A percentile compares a stretch with the other conserved stretches of the same genome.
Evolutionary conservation across 352 stramenopile species (phyloP).

Genomic region (Thraustochytrium striatum): DNA sequence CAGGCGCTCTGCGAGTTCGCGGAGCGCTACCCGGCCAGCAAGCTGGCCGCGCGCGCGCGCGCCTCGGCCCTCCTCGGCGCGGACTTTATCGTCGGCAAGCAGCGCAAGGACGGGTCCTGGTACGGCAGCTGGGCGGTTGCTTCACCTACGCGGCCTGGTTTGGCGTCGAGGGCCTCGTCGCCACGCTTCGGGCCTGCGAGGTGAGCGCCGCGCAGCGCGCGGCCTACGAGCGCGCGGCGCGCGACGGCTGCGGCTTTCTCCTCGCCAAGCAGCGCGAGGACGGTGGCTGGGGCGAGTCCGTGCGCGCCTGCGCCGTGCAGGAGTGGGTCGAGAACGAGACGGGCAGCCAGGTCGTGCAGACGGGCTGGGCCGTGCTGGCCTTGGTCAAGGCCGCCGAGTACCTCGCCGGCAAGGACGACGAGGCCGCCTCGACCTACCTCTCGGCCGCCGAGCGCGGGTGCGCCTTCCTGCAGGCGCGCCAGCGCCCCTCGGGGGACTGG

Average conservation of each 20-base stretch:
- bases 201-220: constrained; percentile 52
- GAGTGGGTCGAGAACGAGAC: constrained; percentile 68
- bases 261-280: constrained; percentile 72
- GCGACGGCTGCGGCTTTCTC: constrained; percentile 62
- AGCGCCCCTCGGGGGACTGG: constrained; percentile 75
- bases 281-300: constrained; percentile 82
- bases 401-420: background rate
- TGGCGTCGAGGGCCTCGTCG: constrained; percentile 71
- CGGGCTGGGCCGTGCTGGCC: constrained; percentile 77
- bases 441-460: constrained; percentile 64
- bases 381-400: constrained; percentile 59
- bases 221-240: background rate
- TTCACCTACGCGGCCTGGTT: constrained; percentile 85
- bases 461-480: constrained; percentile 68
- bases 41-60: constrained; percentile 59
- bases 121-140: constrained; percentile 82
- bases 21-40: constrained; percentile 62
- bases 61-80: constrained; percentile 61
- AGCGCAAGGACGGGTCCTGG: constrained; percentile 77
- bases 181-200: constrained; percentile 57
- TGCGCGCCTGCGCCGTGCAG: constrained; percentile 80
- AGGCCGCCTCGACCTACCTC: background rate
- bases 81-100: constrained; percentile 74
- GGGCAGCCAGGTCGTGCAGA: constrained; percentile 74
- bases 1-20: constrained; percentile 73